phyloP scores from a whole-genome alignment of 1,284 basidiomycete genomes.

The Malassezia slooffiae region DNA sequence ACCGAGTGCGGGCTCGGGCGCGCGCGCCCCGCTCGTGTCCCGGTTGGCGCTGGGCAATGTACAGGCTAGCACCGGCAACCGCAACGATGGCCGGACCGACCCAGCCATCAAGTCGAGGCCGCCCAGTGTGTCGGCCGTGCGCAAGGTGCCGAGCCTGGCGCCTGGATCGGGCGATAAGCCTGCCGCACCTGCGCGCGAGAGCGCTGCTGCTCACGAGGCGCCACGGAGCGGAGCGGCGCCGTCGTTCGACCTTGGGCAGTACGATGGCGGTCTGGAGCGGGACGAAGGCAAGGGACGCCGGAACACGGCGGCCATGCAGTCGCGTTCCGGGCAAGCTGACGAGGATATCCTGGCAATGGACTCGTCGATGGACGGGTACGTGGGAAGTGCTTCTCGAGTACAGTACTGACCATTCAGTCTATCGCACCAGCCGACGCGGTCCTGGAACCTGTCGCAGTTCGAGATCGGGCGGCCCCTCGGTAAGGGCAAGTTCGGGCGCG shows the following conservation, averaged over 20 bases:
- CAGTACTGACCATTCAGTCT: slow-evolving; percentile 11
- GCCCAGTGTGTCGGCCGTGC: too few species aligned
- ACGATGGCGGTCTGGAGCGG: slow-evolving; percentile 46
- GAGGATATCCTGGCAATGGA: slow-evolving; percentile 11
- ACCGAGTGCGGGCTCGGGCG: neutral
- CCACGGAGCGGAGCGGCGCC: neutral
- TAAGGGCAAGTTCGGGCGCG: slow-evolving; percentile 96
- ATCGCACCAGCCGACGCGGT: slow-evolving; percentile 31
- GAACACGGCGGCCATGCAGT: slow-evolving; percentile 13
- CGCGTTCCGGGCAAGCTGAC: neutral
- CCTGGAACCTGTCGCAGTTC: slow-evolving; percentile 75
- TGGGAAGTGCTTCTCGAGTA: neutral
- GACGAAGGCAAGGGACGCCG: slow-evolving; percentile 44
- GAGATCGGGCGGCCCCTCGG: slow-evolving; percentile 91
- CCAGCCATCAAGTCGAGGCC: too few species aligned
- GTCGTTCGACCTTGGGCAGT: slow-evolving; percentile 38
- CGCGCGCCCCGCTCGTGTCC: slow-evolving; percentile 9
- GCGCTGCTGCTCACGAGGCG: slow-evolving; percentile 1
- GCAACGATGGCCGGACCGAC: too few species aligned
- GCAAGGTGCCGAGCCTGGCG: neutral
- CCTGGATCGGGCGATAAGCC: neutral
- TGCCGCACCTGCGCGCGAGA: neutral
- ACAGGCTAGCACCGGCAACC: too few species aligned
- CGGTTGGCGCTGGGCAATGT: slow-evolving; percentile 3
- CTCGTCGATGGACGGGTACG: slow-evolving; percentile 16